These are phyloP conservation scores for Colletotrichum lindemuthianum DNA, from an alignment of 2,329 filamentous ascomycete genomes.

Conservation along the genomic window DNA sequence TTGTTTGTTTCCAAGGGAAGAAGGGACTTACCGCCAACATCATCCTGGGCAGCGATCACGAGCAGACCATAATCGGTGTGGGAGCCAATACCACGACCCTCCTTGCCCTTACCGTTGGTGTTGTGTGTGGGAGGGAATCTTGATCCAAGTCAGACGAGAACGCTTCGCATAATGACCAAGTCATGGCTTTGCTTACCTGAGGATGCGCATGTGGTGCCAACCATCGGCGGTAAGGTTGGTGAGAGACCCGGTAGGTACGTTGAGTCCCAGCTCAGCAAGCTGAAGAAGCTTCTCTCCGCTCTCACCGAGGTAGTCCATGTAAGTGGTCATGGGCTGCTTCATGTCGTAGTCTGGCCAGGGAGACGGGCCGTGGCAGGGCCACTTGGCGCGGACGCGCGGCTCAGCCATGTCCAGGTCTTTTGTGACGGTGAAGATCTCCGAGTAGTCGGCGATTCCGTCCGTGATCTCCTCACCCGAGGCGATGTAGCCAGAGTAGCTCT, in stretches of 20 bases:
- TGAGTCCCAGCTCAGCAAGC: conserved; percentile 57
- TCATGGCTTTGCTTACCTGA: conserved; percentile 47
- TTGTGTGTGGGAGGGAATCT: conserved; percentile 46
- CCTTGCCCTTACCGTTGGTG: conserved; percentile 60
- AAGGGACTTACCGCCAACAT: conserved; percentile 53
- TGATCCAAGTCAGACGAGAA: conserved; percentile 1
- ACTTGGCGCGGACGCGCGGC: conserved; percentile 50
- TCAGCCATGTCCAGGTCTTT: conserved; percentile 55
- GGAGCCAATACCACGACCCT: conserved; percentile 60
- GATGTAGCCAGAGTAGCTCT: conserved; percentile 60
- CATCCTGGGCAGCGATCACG: conserved; percentile 60
- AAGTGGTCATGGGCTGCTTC: conserved; percentile 50
- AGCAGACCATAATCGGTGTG: conserved; percentile 64
- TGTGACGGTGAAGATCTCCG: conserved; percentile 62
- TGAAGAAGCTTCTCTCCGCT: conserved; percentile 57
- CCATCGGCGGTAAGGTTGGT: conserved; percentile 56
- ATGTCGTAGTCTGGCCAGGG: conserved; percentile 58
- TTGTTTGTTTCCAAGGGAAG: not conserved
- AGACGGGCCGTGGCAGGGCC: conserved; percentile 61
- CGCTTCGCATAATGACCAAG: not conserved
- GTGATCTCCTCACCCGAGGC: conserved; percentile 60
- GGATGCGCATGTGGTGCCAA: conserved; percentile 61
- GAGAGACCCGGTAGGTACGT: conserved; percentile 51
- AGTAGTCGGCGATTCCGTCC: conserved; percentile 60
- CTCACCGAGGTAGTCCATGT: conserved; percentile 52